These are phyloP conservation scores for Byssochlamys sp. DNA, from an alignment of 2,329 filamentous ascomycete species.

Conservation along the genomic window DNA sequence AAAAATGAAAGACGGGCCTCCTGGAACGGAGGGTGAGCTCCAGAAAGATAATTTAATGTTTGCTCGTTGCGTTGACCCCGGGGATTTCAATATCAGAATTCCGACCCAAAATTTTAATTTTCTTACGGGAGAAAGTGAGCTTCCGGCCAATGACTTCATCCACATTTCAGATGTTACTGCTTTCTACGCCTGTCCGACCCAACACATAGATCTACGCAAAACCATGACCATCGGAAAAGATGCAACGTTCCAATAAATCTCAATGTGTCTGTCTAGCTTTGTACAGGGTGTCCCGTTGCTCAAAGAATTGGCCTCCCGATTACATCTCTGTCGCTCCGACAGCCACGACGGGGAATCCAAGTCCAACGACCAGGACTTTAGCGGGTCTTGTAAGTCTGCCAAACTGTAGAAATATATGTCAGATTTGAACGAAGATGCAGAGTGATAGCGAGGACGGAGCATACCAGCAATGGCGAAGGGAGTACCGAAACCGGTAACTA, in stretches of 20 bases:
- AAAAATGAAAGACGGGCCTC: conserved; percentile 2
- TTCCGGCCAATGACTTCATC: conserved; percentile 35
- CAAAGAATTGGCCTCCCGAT: conserved; percentile 8
- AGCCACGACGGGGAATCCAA: conserved; percentile 12
- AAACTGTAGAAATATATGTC: conserved; percentile 40
- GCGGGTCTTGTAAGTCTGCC: conserved; percentile 58
- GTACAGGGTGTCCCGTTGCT: conserved; percentile 28
- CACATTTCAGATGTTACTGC: conserved; percentile 20
- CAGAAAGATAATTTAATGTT: not conserved
- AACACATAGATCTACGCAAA: conserved; percentile 8
- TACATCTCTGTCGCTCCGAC: conserved; percentile 6
- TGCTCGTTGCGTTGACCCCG: conserved; percentile 3
- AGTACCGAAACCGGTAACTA: conserved; percentile 49
- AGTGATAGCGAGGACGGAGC: conserved; percentile 15
- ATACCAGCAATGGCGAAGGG: conserved; percentile 58
- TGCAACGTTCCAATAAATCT: conserved; percentile 10
- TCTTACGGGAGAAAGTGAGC: conserved; percentile 19
- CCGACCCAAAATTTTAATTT: conserved; percentile 31
- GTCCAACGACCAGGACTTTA: conserved; percentile 17
- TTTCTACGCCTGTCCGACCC: conserved; percentile 7
- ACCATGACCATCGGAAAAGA: not conserved
- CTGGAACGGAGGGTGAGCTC: not conserved
- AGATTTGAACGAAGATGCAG: conserved; percentile 14
- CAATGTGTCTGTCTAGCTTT: conserved; percentile 29
- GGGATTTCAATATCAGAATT: conserved; percentile 16